Evolutionary conservation across 805 yeast species (phyloP), one percentile per base, ranked within the genome.

Genomic region (Tetrapisispora namnaoensis): DNA sequence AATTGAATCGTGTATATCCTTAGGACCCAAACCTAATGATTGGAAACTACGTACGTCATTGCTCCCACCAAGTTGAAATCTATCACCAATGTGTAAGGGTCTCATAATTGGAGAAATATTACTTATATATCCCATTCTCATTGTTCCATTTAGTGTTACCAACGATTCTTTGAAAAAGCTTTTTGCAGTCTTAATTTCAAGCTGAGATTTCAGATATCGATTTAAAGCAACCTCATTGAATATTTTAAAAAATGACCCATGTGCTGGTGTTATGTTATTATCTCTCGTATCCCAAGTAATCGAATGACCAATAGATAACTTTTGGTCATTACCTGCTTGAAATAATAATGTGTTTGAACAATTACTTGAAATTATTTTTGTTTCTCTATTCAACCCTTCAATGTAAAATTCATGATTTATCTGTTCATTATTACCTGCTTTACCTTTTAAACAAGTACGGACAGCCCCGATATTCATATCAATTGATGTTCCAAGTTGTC

Each of bases 61-160:
- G 14, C 81, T 77, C 0, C 96, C 96, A 17, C 96, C 95, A 42
- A 86, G 71, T 59, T 82, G 86, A 62, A 90, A 91, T 54, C 86
- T 76, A 64, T 91, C 99, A 60, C 82, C 75, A 30, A 82, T 60
- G 58, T 85, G 90, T 1, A 74, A 52, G 11, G 62, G 82, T 60
- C 48, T 66, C 48, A 52, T 58, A 51, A 47, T 55, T 11, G 54
- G 45, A 21, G 56, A 57, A 24, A 74, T 60, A 48, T 77, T 70
- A 49, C 70, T 66, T 28, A 86, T 69, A 48, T 72, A 70, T 4
- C 95, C 96, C 37, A 76, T 68, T 42, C 74, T 75, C 4, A 73
- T 57, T 1, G 77, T 67, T 1, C 76, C 53, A 44, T 76, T 76
- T 30, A 81, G 52, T 4, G 86, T 79, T 39, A 65, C 34, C 45